Evolutionary conservation across 768 basidiomycete species (phyloP), one percentile per base, ranked within the genome.

Genomic region (Tephrocybe sp.): DNA sequence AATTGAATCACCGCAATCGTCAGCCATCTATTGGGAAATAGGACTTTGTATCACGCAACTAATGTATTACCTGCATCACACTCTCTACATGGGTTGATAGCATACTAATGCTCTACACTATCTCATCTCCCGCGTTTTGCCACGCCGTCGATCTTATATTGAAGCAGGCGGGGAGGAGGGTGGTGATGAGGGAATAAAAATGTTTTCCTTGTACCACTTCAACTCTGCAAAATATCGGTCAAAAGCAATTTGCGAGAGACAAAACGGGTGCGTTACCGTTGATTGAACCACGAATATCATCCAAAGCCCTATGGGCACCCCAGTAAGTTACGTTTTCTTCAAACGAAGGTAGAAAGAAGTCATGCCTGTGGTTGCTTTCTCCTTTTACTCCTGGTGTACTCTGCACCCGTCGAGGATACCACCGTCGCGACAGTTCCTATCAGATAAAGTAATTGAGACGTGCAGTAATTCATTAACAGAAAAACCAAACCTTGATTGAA

Each of bases 231-330:
- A 15, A 17, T 40, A 15, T 30, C 2, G 38, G 15, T 33, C 24
- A 33, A 34, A 25, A n/a, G n/a, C n/a, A n/a, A n/a, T n/a, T n/a
- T n/a, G 45, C 38, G 23, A 23, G 11, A 14, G 45, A 20, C 4
- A 7, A 3, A 10, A 9, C 15, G 24, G 21, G 18, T 9, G 26
- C 23, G 21, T 11, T 57, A 86, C 91, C 93, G 68, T 68, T 63
- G 42, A 96, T 92, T 4, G 89, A 91, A 25, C 79, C 76, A 36
- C 72, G 73, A 52, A 95, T 94, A 59, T 96, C 93, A 54, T 88
- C 87, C 55, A 93, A 65, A 2, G 93, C 93, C 24, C 92, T 94
- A 61, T 42, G 26, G 38, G 23, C 8, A 14, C 18, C 47, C 17
- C 12, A 32, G 23, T 46, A 12, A 48, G 38, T 11, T 14, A 42